Evolutionary conservation across 305 asterid species (phyloP), one percentile per base, ranked within the genome.

Genomic region (Solanum hybrid): DNA sequence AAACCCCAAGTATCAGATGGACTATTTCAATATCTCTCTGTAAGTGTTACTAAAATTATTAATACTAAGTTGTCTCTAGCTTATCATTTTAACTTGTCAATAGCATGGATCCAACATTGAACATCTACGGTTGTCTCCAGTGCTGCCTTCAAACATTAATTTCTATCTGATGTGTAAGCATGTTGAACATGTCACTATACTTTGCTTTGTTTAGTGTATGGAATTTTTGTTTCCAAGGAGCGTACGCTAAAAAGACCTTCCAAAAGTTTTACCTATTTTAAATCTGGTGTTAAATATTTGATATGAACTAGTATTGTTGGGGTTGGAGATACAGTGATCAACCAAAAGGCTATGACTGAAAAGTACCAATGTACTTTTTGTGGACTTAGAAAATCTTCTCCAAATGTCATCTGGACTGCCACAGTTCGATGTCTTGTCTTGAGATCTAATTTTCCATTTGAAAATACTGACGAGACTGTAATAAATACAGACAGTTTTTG

Each of bases 1-100:
- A 96, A 97, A 94, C 98, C 99, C 86, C 99, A 93, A 83, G 80
- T 89, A 74, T 89, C 94, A 92, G 98, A 97, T 90, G 98, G 98
- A 78, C 94, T 96, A 75, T 93, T 95, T 92, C 99, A 97, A 90
- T 94, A 95, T 94, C 97, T 96, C 85, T 87, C 95, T 92, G 98
- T 97, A 93, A 89, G 94, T 90, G 71, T 78, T 87, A 34, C 78
- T 93, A 42, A 89, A 74, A 88, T 74, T 71, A 81, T 89, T 35
- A 82, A 6, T 40, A 42, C 57, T 13, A 46, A 42, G 29, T 18
- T 83, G 12, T 10, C 87, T 83, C 28, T 83, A 16, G 73, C 39
- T 83, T 82, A 42, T 1, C 22, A 18, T 29, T 83, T 83, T 83
- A 83, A 83, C 39, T 83, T 5, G 6, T 42, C 73, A 83, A 18